Evolutionary conservation across 139 green algal species (phyloP).

Genomic region (Chlamydomonas applanata): DNA sequence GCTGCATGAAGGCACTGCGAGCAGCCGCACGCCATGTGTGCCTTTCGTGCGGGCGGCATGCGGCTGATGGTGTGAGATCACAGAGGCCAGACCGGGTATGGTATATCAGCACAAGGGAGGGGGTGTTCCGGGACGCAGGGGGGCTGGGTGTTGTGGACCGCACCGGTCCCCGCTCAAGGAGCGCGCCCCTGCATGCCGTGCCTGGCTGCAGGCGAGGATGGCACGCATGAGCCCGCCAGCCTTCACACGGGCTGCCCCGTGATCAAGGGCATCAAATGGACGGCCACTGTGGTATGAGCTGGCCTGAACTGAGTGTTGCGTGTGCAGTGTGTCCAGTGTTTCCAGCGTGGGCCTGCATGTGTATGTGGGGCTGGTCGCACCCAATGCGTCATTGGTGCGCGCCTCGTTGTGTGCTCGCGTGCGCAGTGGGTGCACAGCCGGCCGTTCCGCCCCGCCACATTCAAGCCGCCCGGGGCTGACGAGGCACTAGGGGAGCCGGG

Average conservation of each 20-base stretch:
- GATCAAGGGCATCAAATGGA: constrained; percentile 74
- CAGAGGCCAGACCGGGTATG: too few species aligned
- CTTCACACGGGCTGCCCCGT: constrained; percentile 75
- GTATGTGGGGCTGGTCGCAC: too few species aligned
- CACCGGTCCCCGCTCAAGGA: too few species aligned
- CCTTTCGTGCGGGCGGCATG: neutral
- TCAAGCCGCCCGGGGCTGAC: too few species aligned
- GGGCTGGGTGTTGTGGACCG: too few species aligned
- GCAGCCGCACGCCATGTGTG: neutral
- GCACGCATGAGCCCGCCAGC: constrained; percentile 31
- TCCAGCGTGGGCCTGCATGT: too few species aligned
- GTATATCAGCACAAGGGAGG: too few species aligned
- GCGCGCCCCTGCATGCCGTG: too few species aligned
- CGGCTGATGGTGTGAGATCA: constrained; percentile 1
- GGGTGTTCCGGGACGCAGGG: too few species aligned
- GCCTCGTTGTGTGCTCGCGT: neutral
- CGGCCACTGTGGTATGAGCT: constrained; percentile 54
- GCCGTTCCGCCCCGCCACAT: constrained; percentile 17
- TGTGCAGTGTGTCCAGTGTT: neutral
- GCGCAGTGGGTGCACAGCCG: constrained; percentile 55
- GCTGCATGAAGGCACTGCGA: neutral
- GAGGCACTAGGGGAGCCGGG: too few species aligned
- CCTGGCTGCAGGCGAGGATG: constrained; percentile 18
- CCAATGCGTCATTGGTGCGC: too few species aligned
- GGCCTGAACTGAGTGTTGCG: neutral